Percentiles rank a stretch among this genome's conserved stretches.
Evolutionary conservation across 2,329 filamentous ascomycete genomes (phyloP).

Genomic region (Sporothrix pseudoabietina): DNA sequence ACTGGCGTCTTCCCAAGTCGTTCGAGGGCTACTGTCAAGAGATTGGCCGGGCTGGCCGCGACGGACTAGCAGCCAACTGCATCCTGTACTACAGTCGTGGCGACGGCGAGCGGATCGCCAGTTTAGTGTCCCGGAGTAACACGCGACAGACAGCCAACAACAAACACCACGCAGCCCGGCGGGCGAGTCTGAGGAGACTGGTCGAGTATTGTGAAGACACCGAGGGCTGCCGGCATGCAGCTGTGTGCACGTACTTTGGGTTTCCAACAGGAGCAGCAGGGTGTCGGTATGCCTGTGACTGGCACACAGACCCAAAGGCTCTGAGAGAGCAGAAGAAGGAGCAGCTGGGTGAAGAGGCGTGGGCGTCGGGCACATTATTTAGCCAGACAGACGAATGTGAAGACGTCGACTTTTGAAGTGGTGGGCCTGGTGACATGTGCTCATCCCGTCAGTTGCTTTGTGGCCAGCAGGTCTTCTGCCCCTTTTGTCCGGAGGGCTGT

Average conservation of each 20-base stretch:
- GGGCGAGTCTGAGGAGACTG: constrained; percentile 67
- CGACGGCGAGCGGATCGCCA: constrained; percentile 74
- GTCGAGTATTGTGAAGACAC: constrained; percentile 81
- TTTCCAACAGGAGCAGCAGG: constrained; percentile 55
- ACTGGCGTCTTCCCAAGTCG: constrained; percentile 91
- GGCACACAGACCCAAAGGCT: constrained; percentile 67
- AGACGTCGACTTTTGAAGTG: neutral
- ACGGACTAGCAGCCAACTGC: constrained; percentile 83
- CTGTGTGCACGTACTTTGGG: constrained; percentile 77
- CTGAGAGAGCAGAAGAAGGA: constrained; percentile 60
- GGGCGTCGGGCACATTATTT: constrained; percentile 39
- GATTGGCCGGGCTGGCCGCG: constrained; percentile 85
- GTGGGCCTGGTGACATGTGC: neutral
- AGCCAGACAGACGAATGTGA: constrained; percentile 3
- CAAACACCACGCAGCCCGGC: constrained; percentile 49
- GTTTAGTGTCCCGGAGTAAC: constrained; percentile 46
- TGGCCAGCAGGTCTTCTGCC: constrained; percentile 35
- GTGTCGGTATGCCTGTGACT: constrained; percentile 77
- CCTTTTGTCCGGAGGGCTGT: constrained; percentile 41
- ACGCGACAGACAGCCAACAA: constrained; percentile 50
- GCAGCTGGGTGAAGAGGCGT: constrained; percentile 63
- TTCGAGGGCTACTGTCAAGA: constrained; percentile 98
- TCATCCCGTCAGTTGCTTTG: constrained; percentile 7
- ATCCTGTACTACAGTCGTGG: constrained; percentile 90
- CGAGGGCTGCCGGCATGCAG: constrained; percentile 69